phyloP scores from a whole-genome alignment of 1,284 basidiomycete genomes.

The Leccinum pachyderme region DNA sequence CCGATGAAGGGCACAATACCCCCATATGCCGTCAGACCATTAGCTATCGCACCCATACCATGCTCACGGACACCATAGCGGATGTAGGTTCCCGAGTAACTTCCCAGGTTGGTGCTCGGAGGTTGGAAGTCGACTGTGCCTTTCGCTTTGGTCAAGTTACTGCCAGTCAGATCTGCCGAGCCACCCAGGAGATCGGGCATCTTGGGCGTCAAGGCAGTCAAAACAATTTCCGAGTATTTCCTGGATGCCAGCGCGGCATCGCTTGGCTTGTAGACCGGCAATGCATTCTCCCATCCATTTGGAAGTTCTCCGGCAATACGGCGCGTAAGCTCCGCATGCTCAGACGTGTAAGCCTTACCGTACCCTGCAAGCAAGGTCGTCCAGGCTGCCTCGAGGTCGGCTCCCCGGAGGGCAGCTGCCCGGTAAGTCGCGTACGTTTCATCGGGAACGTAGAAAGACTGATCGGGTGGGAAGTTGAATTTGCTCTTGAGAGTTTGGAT shows the following conservation, averaged over 20 bases:
- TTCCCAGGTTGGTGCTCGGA: conserved; percentile 80
- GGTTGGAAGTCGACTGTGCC: conserved; percentile 89
- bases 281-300: conserved; percentile 80
- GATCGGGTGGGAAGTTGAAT: conserved; percentile 80
- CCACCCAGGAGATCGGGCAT: conserved; percentile 88
- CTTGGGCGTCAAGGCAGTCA: conserved; percentile 71
- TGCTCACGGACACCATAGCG: conserved; percentile 98
- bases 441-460: conserved; percentile 79
- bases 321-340: conserved; percentile 84
- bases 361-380: conserved; percentile 71
- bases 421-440: conserved; percentile 73
- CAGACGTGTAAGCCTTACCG: conserved; percentile 74
- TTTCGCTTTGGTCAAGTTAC: conserved; percentile 88
- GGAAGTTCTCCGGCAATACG: conserved; percentile 85
- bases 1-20: conserved; percentile 83
- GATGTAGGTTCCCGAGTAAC: conserved; percentile 87
- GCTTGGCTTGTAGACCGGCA: conserved; percentile 80
- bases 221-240: conserved; percentile 89
- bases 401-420: conserved; percentile 69
- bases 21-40: conserved; percentile 86
- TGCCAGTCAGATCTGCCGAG: conserved; percentile 91
- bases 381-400: conserved; percentile 77
- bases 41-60: conserved; percentile 94
- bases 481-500: conserved; percentile 82
- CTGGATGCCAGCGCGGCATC: conserved; percentile 89